Evolutionary conservation across 768 basidiomycete genomes (phyloP).

Genomic region (Amanita brunnescens): DNA sequence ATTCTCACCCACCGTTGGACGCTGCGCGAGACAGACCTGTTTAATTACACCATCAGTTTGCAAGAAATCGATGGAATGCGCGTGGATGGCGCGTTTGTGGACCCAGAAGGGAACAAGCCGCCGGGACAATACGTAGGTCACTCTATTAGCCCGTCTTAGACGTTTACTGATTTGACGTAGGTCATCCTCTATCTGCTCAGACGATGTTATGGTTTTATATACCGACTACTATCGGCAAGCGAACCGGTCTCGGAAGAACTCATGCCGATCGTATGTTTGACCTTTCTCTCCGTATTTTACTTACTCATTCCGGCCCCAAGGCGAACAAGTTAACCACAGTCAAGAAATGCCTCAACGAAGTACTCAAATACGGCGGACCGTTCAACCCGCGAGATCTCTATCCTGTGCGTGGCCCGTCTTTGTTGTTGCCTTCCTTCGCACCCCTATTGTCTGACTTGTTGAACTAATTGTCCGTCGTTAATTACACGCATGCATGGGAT

Average conservation of each 20-base stretch:
- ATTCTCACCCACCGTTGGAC: constrained; percentile 97
- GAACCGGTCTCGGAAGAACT: constrained; percentile 98
- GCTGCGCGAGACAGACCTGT: constrained; percentile 86
- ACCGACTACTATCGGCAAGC: constrained; percentile 84
- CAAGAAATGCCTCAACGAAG: constrained; percentile 95
- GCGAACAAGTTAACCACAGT: constrained; percentile 95
- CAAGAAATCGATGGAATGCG: constrained; percentile 98
- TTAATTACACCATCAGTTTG: constrained; percentile 87
- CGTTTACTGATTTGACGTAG: constrained; percentile 28
- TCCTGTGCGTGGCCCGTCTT: constrained; percentile 49
- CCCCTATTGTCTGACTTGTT: background rate
- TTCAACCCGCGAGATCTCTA: constrained; percentile 90
- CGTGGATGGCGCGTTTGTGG: constrained; percentile 94
- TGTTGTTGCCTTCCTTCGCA: background rate
- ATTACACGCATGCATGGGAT: background rate
- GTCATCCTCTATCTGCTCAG: constrained; percentile 88
- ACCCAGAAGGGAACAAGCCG: constrained; percentile 85
- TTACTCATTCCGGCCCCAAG: constrained; percentile 28
- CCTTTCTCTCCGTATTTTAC: background rate
- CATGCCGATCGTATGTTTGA: constrained; percentile 73
- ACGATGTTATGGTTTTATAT: constrained; percentile 94
- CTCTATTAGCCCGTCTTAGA: background rate
- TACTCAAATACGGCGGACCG: constrained; percentile 89
- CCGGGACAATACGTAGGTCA: constrained; percentile 86
- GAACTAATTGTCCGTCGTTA: background rate